Percentiles rank a stretch among this genome's conserved stretches.
These are phyloP conservation scores for Fusarium vanettenii DNA, from an alignment of 2,329 filamentous ascomycete species.

Conservation along the genomic window DNA sequence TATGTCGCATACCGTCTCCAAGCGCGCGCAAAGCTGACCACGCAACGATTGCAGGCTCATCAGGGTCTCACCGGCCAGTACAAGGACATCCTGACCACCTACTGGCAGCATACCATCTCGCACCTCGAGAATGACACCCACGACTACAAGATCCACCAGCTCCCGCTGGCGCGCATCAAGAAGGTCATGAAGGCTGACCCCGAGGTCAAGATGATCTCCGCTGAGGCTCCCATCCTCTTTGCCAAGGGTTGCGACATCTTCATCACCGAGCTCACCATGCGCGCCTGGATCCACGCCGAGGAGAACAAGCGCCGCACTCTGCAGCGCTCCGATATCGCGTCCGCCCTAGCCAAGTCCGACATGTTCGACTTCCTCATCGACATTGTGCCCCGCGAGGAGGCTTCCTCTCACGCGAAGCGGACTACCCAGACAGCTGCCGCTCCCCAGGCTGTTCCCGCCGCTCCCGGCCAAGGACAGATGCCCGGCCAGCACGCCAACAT, in stretches of 20 bases:
- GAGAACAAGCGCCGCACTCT: constrained; percentile 98
- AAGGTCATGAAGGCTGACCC: constrained; percentile 99
- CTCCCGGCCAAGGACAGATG: constrained; percentile 63
- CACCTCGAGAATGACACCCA: constrained; percentile 95
- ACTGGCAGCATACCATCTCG: constrained; percentile 98
- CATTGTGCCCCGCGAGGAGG: constrained; percentile 96
- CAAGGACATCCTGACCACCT: constrained; percentile 97
- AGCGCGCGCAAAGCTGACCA: background rate
- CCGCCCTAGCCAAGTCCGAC: constrained; percentile 94
- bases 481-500: constrained; percentile 62
- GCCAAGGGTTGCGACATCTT: constrained; percentile 99
- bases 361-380: constrained; percentile 99
- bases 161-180: constrained; percentile 98
- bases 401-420: constrained; percentile 85
- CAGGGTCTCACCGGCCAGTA: constrained; percentile 93
- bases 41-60: constrained; percentile 74
- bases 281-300: constrained; percentile 98
- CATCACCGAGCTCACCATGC: constrained; percentile 98
- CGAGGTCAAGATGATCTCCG: constrained; percentile 99
- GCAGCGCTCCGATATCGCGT: constrained; percentile 96
- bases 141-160: constrained; percentile 98
- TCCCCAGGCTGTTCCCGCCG: constrained; percentile 58
- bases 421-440: constrained; percentile 62
- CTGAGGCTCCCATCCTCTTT: constrained; percentile 96
- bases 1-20: constrained; percentile 56